Evolutionary conservation across 208 protist species (phyloP).

Genomic region (Trypanosoma platydactyli): DNA sequence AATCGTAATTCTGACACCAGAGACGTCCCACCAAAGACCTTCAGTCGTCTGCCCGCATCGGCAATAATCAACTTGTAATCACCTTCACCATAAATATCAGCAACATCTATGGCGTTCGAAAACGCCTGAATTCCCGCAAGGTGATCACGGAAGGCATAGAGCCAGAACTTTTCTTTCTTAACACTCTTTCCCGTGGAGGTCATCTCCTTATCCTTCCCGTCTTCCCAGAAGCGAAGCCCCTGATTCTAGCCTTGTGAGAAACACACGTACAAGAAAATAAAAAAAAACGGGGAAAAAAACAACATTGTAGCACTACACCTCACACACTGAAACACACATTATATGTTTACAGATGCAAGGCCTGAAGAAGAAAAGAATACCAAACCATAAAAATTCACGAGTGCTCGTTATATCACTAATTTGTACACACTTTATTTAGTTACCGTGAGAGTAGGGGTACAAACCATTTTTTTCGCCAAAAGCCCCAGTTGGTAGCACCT

Average conservation of each 20-base stretch:
- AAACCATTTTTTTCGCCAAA: slow-evolving; percentile 76
- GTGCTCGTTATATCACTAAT: too few species aligned
- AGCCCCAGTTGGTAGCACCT: slow-evolving; percentile 72
- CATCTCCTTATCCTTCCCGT: slow-evolving; percentile 16
- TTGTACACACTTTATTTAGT: slow-evolving; percentile 5
- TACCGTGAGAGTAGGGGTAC: slow-evolving; percentile 57
- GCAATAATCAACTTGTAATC: slow-evolving; percentile 94
- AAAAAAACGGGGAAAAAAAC: slow-evolving; percentile 21
- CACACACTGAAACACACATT: neutral
- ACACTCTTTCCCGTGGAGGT: neutral
- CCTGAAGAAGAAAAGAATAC: slow-evolving; percentile 6
- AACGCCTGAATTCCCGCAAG: slow-evolving; percentile 81
- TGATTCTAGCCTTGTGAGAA: neutral
- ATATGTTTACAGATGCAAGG: neutral
- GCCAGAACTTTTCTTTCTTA: slow-evolving; percentile 78
- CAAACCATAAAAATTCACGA: too few species aligned
- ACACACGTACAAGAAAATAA: slow-evolving; percentile 10
- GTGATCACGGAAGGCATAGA: slow-evolving; percentile 90
- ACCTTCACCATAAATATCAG: slow-evolving; percentile 89
- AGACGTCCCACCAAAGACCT: slow-evolving; percentile 83
- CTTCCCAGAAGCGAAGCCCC: neutral
- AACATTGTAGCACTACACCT: neutral
- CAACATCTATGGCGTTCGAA: slow-evolving; percentile 72
- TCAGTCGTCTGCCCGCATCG: slow-evolving; percentile 74
- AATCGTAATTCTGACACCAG: slow-evolving; percentile 80